Conservation (phyloP, 768 basidiomycete genomes). For the Guyanaporus albipodus region DNA sequence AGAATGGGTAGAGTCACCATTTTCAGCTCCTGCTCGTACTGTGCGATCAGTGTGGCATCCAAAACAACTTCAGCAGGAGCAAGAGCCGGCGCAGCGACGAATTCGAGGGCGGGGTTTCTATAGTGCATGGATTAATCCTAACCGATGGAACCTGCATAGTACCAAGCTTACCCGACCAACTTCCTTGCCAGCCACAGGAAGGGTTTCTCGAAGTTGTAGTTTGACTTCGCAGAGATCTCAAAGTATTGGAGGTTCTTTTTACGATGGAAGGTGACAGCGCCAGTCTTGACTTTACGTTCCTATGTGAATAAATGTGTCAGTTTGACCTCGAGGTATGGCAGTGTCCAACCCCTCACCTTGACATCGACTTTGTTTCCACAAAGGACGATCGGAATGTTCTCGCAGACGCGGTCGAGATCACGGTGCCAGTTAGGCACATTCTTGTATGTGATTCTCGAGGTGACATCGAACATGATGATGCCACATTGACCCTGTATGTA, state of each 20-base stretch:
- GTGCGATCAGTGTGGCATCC: conserved; percentile 70
- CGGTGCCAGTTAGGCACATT: conserved; percentile 99
- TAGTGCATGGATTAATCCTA: background rate
- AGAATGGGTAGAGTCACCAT: conserved; percentile 39
- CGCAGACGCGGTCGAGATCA: conserved; percentile 98
- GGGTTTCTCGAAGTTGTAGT: conserved; percentile 99
- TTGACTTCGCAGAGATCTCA: conserved; percentile 99
- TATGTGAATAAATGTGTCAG: conserved; percentile 32
- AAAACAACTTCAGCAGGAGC: conserved; percentile 90
- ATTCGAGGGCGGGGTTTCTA: conserved; percentile 85
- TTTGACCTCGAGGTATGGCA: background rate
- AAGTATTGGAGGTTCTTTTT: conserved; percentile 99
- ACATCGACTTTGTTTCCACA: conserved; percentile 99
- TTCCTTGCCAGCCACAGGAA: conserved; percentile 99
- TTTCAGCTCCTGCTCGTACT: conserved; percentile 76
- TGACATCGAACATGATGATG: conserved; percentile 99
- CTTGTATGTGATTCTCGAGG: conserved; percentile 99
- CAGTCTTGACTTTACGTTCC: conserved; percentile 99
- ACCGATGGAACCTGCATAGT: background rate
- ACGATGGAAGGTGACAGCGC: conserved; percentile 97
- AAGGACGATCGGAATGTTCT: conserved; percentile 98
- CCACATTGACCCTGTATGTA: conserved; percentile 98
- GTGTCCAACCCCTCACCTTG: conserved; percentile 57
- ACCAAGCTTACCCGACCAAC: conserved; percentile 77
- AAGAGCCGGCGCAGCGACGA: conserved; percentile 94